These are phyloP conservation scores for Nicotiana rustica DNA, from an alignment of 305 asterid genomes.

Conservation along the genomic window DNA sequence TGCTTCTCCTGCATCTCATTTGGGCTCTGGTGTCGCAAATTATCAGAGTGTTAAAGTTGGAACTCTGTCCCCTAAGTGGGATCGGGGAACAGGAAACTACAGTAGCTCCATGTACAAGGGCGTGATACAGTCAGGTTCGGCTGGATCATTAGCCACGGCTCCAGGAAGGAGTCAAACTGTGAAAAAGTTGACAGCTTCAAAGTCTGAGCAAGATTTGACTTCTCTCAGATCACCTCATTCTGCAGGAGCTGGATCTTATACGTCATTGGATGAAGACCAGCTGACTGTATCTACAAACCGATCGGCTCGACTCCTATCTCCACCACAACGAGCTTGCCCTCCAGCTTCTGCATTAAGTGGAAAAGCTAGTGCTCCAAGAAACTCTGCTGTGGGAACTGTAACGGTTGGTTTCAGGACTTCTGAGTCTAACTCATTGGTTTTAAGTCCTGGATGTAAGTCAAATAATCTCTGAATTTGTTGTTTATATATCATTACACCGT, in stretches of 20 bases:
- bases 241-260: constrained; percentile 64
- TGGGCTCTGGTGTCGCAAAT: constrained; percentile 58
- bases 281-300: constrained; percentile 54
- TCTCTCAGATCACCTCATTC: constrained; percentile 73
- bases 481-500: constrained; percentile 20
- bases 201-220: constrained; percentile 90
- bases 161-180: constrained; percentile 62
- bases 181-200: constrained; percentile 68
- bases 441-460: constrained; percentile 77
- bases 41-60: constrained; percentile 59
- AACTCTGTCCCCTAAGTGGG: constrained; percentile 71
- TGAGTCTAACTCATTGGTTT: constrained; percentile 60
- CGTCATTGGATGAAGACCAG: constrained; percentile 63
- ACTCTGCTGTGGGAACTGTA: constrained; percentile 52
- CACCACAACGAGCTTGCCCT: constrained; percentile 52
- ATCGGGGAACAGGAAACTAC: constrained; percentile 52
- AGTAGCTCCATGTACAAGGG: constrained; percentile 51
- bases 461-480: constrained; percentile 34
- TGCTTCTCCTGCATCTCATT: constrained; percentile 63
- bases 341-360: constrained; percentile 51
- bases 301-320: constrained; percentile 55
- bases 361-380: constrained; percentile 54
- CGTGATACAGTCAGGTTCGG: constrained; percentile 65
- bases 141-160: constrained; percentile 58
- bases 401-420: constrained; percentile 56